These are phyloP conservation scores for Vicia faba DNA, from an alignment of 306 rosid genomes.

Conservation along the genomic window DNA sequence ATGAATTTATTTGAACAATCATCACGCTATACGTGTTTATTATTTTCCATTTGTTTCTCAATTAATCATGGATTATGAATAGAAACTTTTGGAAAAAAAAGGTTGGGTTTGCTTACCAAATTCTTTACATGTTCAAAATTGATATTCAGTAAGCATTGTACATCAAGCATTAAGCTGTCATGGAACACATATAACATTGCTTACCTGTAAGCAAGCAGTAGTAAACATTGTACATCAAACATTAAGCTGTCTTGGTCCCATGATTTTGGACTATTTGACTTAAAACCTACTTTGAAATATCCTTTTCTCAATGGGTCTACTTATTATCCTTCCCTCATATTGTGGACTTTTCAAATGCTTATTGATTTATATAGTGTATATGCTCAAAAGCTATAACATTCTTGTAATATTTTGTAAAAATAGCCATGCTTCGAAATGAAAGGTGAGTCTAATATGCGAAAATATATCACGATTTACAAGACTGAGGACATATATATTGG, in stretches of 20 bases:
- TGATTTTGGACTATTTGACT: conserved; percentile 25
- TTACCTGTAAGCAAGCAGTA: conserved; percentile 25
- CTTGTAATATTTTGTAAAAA: conserved; percentile 16
- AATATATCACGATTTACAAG: conserved; percentile 9
- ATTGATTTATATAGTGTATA: conserved; percentile 4
- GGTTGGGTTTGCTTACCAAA: conserved; percentile 24
- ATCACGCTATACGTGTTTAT: conserved; percentile 33
- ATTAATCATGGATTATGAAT: conserved; percentile 15
- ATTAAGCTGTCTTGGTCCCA: background rate
- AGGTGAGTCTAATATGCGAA: background rate
- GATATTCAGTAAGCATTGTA: conserved; percentile 9
- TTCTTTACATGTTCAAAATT: conserved; percentile 5
- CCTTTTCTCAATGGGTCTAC: conserved; percentile 5
- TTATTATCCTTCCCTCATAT: conserved; percentile 12
- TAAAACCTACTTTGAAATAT: conserved; percentile 1
- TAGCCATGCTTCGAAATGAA: conserved; percentile 17
- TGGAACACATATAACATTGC: conserved; percentile 23
- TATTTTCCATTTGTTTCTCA: conserved; percentile 26
- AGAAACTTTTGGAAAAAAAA: conserved; percentile 22
- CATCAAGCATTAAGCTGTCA: background rate
- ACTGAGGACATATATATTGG: background rate
- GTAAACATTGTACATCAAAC: background rate
- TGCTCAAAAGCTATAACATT: conserved; percentile 14
- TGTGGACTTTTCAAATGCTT: conserved; percentile 21
- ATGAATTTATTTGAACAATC: conserved; percentile 26